Percentiles rank a stretch among this genome's conserved stretches.
Conservation (phyloP, 176 grass and related monocot species). For the Oryza rufipogon region DNA sequence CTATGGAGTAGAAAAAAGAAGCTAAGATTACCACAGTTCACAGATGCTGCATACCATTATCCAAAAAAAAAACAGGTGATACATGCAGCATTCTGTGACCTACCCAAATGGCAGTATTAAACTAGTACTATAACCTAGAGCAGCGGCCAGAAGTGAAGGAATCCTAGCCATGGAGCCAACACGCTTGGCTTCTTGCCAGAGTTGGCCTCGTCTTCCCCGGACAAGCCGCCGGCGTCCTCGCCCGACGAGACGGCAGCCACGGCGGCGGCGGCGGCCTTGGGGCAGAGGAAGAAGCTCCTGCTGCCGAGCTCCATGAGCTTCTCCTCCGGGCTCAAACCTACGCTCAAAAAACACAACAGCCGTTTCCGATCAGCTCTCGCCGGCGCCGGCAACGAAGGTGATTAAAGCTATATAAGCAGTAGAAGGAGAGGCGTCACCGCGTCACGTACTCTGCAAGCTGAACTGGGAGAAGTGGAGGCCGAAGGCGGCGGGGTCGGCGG, state of each 20-base stretch:
- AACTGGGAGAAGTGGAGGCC: slow-evolving; percentile 82
- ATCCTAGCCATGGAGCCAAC: slow-evolving; percentile 31
- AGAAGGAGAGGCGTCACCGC: slow-evolving; percentile 6
- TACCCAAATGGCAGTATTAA: background rate
- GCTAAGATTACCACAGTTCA: background rate
- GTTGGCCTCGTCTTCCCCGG: slow-evolving; percentile 6
- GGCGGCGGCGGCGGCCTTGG: slow-evolving; percentile 34
- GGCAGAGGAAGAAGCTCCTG: slow-evolving; percentile 88
- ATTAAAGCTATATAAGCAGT: too few species aligned
- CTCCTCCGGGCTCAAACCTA: slow-evolving; percentile 66
- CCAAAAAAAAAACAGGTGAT: background rate
- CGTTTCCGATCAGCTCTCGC: background rate
- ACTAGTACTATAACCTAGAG: background rate
- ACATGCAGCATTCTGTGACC: background rate
- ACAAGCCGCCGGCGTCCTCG: background rate
- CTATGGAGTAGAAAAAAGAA: too few species aligned
- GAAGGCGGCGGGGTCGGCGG: slow-evolving; percentile 46
- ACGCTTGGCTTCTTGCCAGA: background rate
- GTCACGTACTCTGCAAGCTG: slow-evolving; percentile 67
- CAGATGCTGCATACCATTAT: background rate
- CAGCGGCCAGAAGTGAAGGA: slow-evolving; percentile 52
- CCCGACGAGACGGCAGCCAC: background rate
- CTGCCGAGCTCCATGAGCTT: slow-evolving; percentile 63
- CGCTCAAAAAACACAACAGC: background rate
- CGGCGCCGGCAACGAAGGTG: background rate